These are phyloP conservation scores for Lepidium africanum DNA, from an alignment of 345 rosid genomes.

Conservation along the genomic window DNA sequence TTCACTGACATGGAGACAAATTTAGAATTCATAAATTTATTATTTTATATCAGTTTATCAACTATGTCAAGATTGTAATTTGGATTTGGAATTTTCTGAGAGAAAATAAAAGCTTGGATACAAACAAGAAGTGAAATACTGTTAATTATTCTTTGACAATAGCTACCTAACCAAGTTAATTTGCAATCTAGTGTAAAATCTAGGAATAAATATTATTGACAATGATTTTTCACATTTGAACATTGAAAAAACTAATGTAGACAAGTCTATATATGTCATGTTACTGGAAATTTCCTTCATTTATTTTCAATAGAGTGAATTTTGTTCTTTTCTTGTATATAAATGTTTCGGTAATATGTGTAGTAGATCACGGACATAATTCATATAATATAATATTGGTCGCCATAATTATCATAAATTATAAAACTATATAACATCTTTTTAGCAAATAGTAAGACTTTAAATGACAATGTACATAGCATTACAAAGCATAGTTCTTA, in stretches of 20 bases:
- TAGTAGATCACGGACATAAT: neutral
- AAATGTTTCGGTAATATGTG: neutral
- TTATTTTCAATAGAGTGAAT: neutral
- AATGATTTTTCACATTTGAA: neutral
- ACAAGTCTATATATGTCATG: neutral
- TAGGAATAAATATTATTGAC: neutral
- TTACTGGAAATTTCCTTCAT: neutral
- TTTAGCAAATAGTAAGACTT: neutral
- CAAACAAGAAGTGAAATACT: constrained; percentile 12
- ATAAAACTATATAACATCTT: neutral
- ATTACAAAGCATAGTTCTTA: neutral
- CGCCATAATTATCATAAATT: neutral
- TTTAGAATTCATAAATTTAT: neutral
- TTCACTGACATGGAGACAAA: constrained; percentile 23
- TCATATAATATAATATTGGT: neutral
- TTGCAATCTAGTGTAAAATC: constrained; percentile 10
- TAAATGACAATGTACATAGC: too few species aligned
- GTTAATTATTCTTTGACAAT: constrained; percentile 19
- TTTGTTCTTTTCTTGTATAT: neutral
- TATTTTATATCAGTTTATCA: neutral
- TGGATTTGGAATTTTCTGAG: constrained; percentile 8
- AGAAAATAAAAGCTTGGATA: neutral
- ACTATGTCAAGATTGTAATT: constrained; percentile 6
- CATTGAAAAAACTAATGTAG: neutral
- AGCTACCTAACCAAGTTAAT: constrained; percentile 16